Base-by-base conservation (phyloP, 129 eudicot genomes). In the Smallanthus sonchifolius region DNA sequence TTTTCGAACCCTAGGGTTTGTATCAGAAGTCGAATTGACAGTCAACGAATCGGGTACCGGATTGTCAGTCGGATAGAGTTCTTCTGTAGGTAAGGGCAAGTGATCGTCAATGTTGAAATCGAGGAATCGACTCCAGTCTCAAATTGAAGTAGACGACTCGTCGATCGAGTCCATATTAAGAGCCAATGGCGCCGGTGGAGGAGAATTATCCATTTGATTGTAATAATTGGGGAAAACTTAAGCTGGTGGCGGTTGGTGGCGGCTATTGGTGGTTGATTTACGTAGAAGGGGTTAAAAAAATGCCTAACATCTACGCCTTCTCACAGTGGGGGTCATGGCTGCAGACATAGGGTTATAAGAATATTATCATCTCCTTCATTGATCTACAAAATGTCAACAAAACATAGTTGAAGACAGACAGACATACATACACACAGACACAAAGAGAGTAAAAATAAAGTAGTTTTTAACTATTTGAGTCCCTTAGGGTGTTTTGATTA, bases 111-210 rank as follows among this genome's bases (percentile, higher is more conserved):
- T 56, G 16, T 73, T 64, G 83, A 91, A 91, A 66, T 87, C 97
- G 57, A 91, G 84, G 60, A 91, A 68, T 54, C 88, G 86, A 65
- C 72, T 70, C 91, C 92, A 89, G 61, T 89, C 92, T 71, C 84
- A 87, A 39, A 71, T 79, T 39, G 91, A 68, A 9, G 84, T 44
- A 1, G 73, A 32, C 11, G 87, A 56, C 5, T 80, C 60, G 55
- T 81, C 75, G 65, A 83, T 78, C 43, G 69, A 76, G 67, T 80
- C 63, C 79, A 59, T 69, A 40, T 59, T 65, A 32, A 76, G 43
- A 19, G 54, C 38, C 11, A 70, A 19, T 0, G 72, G 78, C 0
- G 61, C 49, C 3, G 74, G 73, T 15, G 83, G 48, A 19, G 75
- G 67, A 0, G 79, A 45, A 45, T 65, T 66, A 28, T 66, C 61